These are phyloP conservation scores for Galerina sulciceps DNA, from an alignment of 768 basidiomycete genomes.

Conservation along the genomic window DNA sequence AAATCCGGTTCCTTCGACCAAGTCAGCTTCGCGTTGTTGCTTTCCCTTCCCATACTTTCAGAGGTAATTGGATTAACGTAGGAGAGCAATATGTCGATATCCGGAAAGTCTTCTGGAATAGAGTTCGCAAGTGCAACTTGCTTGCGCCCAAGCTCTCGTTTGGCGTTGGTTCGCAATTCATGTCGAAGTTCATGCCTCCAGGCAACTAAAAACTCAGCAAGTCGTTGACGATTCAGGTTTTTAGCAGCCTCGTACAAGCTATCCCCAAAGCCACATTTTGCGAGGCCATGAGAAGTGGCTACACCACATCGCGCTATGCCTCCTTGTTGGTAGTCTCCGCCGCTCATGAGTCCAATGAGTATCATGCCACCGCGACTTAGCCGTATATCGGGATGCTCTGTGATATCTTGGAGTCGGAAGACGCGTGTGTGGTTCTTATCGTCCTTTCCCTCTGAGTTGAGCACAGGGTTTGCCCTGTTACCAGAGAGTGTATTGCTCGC, in stretches of 20 bases:
- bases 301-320: slow-evolving; percentile 72
- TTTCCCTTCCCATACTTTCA: slow-evolving; percentile 53
- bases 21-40: slow-evolving; percentile 39
- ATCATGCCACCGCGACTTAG: slow-evolving; percentile 77
- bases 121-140: slow-evolving; percentile 64
- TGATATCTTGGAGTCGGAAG: slow-evolving; percentile 46
- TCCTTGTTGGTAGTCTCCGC: slow-evolving; percentile 86
- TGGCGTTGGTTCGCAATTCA: slow-evolving; percentile 73
- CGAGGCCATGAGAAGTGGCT: slow-evolving; percentile 76
- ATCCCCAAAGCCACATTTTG: slow-evolving; percentile 82
- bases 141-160: slow-evolving; percentile 66
- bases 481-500: slow-evolving; percentile 75
- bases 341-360: slow-evolving; percentile 83
- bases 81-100: slow-evolving; percentile 72
- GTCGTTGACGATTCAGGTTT: slow-evolving; percentile 44
- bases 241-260: slow-evolving; percentile 63
- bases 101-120: slow-evolving; percentile 71
- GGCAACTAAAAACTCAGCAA: slow-evolving; percentile 55
- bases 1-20: slow-evolving; percentile 70
- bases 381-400: slow-evolving; percentile 39
- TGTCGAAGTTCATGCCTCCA: slow-evolving; percentile 69
- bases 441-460: slow-evolving; percentile 70
- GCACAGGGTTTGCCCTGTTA: slow-evolving; percentile 63
- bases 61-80: slow-evolving; percentile 83
- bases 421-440: slow-evolving; percentile 71